A percentile compares a stretch with the other conserved stretches of the same genome.
Conservation (phyloP, 78 protist species). For the Goniomonas avonlea region DNA sequence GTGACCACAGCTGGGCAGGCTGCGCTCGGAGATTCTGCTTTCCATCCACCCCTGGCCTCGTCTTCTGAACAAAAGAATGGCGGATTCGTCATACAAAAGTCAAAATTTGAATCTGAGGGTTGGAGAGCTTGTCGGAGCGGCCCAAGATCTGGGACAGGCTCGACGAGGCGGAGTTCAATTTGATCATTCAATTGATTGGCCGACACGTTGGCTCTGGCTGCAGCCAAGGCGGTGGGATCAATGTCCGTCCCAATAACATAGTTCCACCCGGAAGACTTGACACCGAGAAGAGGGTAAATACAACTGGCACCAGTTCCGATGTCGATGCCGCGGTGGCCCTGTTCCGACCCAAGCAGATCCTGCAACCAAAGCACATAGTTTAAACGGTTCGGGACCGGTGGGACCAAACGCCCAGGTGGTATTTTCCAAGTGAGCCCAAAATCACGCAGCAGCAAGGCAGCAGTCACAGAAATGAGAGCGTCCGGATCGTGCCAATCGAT, state of each 20-base stretch:
- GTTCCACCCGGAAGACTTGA: not conserved
- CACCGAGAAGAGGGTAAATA: not conserved
- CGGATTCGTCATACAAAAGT: slow-evolving; percentile 2
- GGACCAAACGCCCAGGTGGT: not conserved
- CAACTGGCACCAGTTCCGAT: slow-evolving; percentile 4
- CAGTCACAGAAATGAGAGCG: not conserved
- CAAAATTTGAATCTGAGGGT: not conserved
- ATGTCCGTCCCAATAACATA: not conserved
- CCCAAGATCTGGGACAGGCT: not conserved
- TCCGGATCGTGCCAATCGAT: not conserved
- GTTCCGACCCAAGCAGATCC: not conserved
- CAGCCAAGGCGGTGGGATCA: not conserved
- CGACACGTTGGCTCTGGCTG: not conserved
- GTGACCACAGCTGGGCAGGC: not conserved
- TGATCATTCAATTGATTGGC: not conserved
- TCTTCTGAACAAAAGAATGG: not conserved
- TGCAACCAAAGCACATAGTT: slow-evolving; percentile 7
- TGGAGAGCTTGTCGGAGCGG: not conserved
- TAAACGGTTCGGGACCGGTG: not conserved
- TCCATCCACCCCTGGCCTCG: not conserved
- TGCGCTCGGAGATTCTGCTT: not conserved
- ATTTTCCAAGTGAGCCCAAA: not conserved
- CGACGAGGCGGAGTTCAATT: not conserved
- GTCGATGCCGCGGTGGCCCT: not conserved
- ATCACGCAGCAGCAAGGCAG: not conserved